These are phyloP conservation scores for Eremothecium coryli DNA, from an alignment of 1,139 yeast genomes.

Conservation along the genomic window DNA sequence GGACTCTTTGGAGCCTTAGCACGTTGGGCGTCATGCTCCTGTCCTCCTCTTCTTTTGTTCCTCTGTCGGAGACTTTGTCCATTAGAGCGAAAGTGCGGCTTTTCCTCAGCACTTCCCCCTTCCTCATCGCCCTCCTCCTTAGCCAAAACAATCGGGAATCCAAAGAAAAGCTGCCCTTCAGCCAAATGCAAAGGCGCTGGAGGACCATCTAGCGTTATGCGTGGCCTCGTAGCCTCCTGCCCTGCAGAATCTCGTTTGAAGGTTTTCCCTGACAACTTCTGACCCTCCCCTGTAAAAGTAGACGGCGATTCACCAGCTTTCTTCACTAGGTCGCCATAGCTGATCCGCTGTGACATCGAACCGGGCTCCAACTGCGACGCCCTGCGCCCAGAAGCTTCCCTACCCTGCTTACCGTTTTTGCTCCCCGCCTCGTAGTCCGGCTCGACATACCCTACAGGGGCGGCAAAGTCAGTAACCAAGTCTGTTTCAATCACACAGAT, in stretches of 20 bases:
- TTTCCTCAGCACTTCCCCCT: conserved; percentile 26
- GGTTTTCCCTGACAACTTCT: conserved; percentile 60
- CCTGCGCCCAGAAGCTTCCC: conserved; percentile 22
- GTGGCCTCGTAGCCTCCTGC: conserved; percentile 15
- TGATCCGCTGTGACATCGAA: conserved; percentile 70
- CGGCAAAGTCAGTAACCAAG: conserved; percentile 94
- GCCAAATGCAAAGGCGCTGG: conserved; percentile 71
- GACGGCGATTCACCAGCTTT: conserved; percentile 30
- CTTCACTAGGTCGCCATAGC: conserved; percentile 53
- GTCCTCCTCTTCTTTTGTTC: conserved; percentile 59
- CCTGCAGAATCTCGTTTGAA: conserved; percentile 14
- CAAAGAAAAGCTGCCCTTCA: conserved; percentile 83
- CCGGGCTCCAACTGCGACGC: conserved; percentile 41
- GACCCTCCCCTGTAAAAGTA: conserved; percentile 57
- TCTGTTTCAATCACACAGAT: conserved; percentile 96
- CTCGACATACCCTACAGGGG: conserved; percentile 97
- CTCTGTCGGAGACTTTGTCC: conserved; percentile 69
- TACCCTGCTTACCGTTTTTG: conserved; percentile 13
- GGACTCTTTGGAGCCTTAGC: conserved; percentile 51
- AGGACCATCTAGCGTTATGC: conserved; percentile 37
- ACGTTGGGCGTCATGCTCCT: conserved; percentile 34
- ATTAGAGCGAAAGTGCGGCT: conserved; percentile 43
- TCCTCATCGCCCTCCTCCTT: conserved; percentile 38
- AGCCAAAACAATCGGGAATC: conserved; percentile 80
- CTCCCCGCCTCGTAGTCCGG: conserved; percentile 45